phyloP scores from a whole-genome alignment of 2,329 filamentous ascomycete species.

The Biscogniauxia marginata region DNA sequence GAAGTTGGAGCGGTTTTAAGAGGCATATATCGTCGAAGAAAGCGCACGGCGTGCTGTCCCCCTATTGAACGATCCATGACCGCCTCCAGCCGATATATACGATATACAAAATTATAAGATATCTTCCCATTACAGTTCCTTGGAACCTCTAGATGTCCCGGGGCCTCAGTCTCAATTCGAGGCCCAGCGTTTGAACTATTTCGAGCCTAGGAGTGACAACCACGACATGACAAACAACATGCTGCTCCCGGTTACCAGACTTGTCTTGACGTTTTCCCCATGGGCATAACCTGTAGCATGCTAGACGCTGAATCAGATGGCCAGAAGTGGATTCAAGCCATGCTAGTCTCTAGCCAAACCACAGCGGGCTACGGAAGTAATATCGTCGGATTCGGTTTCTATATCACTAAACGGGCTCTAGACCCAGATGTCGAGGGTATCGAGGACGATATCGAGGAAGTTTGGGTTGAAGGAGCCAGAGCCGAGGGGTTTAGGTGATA shows the following conservation, averaged over 20 bases:
- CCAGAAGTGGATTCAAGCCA: conserved; percentile 14
- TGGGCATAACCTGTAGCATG: conserved; percentile 20
- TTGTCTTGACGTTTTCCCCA: conserved; percentile 20
- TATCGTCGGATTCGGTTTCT: conserved; percentile 15
- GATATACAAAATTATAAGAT: not conserved
- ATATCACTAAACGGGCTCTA: conserved; percentile 14
- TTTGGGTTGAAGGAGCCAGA: too few species aligned
- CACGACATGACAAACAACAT: conserved; percentile 13
- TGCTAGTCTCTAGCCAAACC: conserved; percentile 17
- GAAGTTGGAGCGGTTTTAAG: conserved; percentile 13
- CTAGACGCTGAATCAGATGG: conserved; percentile 11
- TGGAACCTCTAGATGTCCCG: conserved; percentile 16
- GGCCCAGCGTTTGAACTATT: conserved; percentile 19
- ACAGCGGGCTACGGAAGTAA: conserved; percentile 19
- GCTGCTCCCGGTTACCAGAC: conserved; percentile 10
- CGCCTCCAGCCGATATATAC: not conserved
- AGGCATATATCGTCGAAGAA: conserved; percentile 10
- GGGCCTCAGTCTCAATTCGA: conserved; percentile 14
- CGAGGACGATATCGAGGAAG: too few species aligned
- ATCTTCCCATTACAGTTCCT: conserved; percentile 3
- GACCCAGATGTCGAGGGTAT: not conserved
- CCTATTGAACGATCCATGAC: not conserved
- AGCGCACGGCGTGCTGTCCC: conserved; percentile 14
- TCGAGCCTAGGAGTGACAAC: conserved; percentile 18
- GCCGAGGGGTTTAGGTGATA: not conserved